Evolutionary conservation across 495 filamentous ascomycete genomes (phyloP).

Genomic region (Neurospora sp.): DNA sequence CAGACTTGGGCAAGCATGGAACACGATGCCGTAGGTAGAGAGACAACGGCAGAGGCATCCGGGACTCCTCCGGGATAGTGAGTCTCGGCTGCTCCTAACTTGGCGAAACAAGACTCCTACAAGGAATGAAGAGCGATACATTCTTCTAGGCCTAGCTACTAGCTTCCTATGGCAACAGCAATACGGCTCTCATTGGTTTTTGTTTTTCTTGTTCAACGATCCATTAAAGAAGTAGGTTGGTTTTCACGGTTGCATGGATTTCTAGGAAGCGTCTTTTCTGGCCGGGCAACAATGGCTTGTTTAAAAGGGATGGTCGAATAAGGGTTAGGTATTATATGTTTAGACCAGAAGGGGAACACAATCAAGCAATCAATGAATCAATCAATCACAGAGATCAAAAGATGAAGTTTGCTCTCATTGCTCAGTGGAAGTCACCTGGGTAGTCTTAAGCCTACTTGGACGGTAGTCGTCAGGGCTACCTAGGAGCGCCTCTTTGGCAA

Average conservation of each 20-base stretch:
- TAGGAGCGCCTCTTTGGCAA: too few species aligned
- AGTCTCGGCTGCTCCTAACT: not conserved
- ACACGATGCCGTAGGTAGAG: not conserved
- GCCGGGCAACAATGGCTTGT: not conserved
- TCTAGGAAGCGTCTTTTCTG: not conserved
- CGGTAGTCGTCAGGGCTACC: too few species aligned
- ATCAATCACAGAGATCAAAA: not conserved
- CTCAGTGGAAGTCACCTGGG: not conserved
- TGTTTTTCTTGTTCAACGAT: not conserved
- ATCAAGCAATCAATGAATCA: not conserved
- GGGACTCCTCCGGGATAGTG: not conserved
- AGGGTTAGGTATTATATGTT: not conserved
- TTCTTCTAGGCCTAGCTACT: not conserved
- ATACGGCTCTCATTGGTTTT: not conserved
- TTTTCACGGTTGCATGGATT: not conserved
- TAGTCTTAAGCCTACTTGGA: not conserved
- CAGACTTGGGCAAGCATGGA: not conserved
- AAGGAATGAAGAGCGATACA: not conserved
- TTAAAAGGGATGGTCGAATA: not conserved
- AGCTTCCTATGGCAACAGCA: not conserved
- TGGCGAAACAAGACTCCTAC: not conserved
- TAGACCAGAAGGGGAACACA: not conserved
- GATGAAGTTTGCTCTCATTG: not conserved
- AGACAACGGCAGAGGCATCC: not conserved
- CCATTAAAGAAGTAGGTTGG: not conserved